Base-by-base conservation (phyloP, 176 grass and related monocot species). In the Phragmites australis region DNA sequence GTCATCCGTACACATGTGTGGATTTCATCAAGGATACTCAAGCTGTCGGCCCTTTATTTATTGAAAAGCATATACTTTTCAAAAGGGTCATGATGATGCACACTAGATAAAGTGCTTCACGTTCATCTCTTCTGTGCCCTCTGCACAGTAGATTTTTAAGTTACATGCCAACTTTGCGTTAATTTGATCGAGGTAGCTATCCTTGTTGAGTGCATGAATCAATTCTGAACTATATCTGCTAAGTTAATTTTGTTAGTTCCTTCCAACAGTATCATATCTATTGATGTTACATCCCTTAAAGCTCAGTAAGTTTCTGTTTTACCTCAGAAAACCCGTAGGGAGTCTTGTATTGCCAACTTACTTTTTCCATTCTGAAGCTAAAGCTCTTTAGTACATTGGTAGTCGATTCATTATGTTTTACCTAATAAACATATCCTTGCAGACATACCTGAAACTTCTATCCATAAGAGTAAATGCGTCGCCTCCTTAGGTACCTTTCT, bases 31-130 rank as follows among this genome's bases (percentile, higher is more conserved):
- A 76, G 55, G 87, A 76, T 81, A 75, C 82, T 77, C 70, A 64
- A 81, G 13, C 47, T 85, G 72, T 76, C 21, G 45, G 31, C 45
- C 18, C 70, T 76, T 88, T 81, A 62, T 70, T 41, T 68, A 26
- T 69, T 15, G 31, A 68, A 74, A 84, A 58, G 52, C 31, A 75
- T 74, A 68, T 84, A 65, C 27, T 59, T 88, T 80, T 88, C 66
- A 75, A 88, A 88, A 84, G 82, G 46, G 47, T 50, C 65, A 85
- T 89, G 87, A 89, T 89, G 77, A 81, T 48, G 70, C 77, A 85
- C 77, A 81, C 82, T 89, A 89, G 82, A 71, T 42, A 65, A 76
- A 89, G 77, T 72, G 65, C 42, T 77, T 51, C 39, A 41, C 48
- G 27, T 49, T 89, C 71, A 82, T 49, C 69, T 75, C 11, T 43